Evolutionary conservation across 306 rosid species (phyloP).

Genomic region (Erythrophleum fordii): DNA sequence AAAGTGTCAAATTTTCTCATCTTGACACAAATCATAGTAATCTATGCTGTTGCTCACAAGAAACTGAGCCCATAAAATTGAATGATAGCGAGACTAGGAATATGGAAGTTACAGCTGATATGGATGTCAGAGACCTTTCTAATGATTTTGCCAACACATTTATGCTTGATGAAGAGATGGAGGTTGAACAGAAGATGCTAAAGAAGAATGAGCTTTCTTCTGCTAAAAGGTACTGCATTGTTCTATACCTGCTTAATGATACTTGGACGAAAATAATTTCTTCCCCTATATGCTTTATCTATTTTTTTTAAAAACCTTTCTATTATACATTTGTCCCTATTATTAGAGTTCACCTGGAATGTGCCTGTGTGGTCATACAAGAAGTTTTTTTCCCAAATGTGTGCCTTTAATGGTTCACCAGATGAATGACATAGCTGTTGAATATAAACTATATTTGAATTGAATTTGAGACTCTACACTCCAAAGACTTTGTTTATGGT

Average conservation of each 20-base stretch:
- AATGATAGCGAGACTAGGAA: slow-evolving; percentile 45
- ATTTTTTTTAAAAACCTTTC: background rate
- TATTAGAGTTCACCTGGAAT: background rate
- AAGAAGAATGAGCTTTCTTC: slow-evolving; percentile 58
- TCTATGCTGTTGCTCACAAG: slow-evolving; percentile 40
- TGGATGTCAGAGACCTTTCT: slow-evolving; percentile 56
- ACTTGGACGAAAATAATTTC: background rate
- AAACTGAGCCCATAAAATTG: slow-evolving; percentile 30
- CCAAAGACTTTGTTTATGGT: background rate
- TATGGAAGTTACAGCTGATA: slow-evolving; percentile 42
- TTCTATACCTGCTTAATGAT: slow-evolving; percentile 20
- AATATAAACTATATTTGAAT: background rate
- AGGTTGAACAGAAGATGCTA: slow-evolving; percentile 66
- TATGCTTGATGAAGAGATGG: slow-evolving; percentile 95
- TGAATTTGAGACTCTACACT: background rate
- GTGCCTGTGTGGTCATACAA: background rate
- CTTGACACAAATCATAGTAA: slow-evolving; percentile 29
- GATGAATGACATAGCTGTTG: background rate
- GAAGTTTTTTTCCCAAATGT: background rate
- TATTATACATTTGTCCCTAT: background rate
- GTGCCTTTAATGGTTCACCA: background rate
- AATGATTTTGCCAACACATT: slow-evolving; percentile 81
- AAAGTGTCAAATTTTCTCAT: slow-evolving; percentile 29
- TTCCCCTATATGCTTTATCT: background rate
- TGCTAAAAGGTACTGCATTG: slow-evolving; percentile 57